phyloP scores from a whole-genome alignment of 805 yeast genomes.

The Komagataella ulmi region DNA sequence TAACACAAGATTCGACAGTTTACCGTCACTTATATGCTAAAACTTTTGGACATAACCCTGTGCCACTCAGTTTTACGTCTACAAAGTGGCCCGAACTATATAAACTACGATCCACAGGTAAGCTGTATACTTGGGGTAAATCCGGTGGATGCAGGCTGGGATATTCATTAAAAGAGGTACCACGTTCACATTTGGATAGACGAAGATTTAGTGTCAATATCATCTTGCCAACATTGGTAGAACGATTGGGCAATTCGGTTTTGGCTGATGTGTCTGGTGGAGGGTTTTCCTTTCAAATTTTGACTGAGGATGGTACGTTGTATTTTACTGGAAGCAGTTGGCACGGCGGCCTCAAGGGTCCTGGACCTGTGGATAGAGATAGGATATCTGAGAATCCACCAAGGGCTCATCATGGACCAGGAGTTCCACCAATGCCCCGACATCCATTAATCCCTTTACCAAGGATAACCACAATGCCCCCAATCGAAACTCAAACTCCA shows the following conservation, averaged over 20 bases:
- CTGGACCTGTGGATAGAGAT: conserved; percentile 27
- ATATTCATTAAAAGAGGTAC: conserved; percentile 15
- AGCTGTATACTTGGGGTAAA: conserved; percentile 39
- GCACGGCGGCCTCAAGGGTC: conserved; percentile 25
- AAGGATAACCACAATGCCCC: not conserved
- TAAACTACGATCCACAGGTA: conserved; percentile 22
- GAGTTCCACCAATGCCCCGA: conserved; percentile 1
- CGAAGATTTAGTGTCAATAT: conserved; percentile 7
- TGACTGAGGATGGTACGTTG: conserved; percentile 41
- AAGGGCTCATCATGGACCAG: not conserved
- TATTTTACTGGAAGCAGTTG: conserved; percentile 37
- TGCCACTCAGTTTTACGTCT: conserved; percentile 22
- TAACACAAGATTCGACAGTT: conserved; percentile 24
- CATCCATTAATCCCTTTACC: not conserved
- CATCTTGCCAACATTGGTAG: conserved; percentile 21
- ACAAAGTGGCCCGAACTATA: conserved; percentile 39
- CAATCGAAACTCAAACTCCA: conserved; percentile 5
- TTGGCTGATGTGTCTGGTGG: conserved; percentile 42
- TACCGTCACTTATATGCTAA: conserved; percentile 30
- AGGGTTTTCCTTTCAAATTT: conserved; percentile 49
- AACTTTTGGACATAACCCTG: conserved; percentile 30
- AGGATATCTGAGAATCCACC: not conserved
- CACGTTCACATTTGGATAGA: conserved; percentile 10
- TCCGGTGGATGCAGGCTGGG: conserved; percentile 33
- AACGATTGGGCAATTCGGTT: conserved; percentile 19